These are phyloP conservation scores for Knufia petricola DNA, from an alignment of 2,329 filamentous ascomycete genomes.

Conservation along the genomic window DNA sequence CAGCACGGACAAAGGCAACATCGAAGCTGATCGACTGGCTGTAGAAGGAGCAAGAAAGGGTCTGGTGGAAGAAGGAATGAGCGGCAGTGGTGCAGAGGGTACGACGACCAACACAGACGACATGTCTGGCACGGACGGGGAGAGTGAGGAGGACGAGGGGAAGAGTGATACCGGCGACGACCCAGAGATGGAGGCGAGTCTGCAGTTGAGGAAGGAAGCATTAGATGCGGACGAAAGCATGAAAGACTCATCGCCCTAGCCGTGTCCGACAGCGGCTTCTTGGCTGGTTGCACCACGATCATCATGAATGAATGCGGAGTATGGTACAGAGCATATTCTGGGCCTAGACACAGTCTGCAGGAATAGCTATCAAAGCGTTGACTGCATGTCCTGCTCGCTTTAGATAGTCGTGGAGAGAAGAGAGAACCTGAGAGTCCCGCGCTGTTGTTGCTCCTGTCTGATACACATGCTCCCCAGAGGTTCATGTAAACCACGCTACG, in stretches of 20 bases:
- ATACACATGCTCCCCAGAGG: no score
- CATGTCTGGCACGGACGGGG: background rate
- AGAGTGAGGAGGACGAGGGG: slow-evolving; percentile 6
- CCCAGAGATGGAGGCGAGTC: slow-evolving; percentile 10
- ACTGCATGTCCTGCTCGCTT: background rate
- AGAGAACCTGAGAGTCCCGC: no score
- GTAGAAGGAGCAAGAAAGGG: slow-evolving; percentile 50
- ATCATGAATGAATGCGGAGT: no score
- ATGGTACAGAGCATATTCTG: background rate
- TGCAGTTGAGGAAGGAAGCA: slow-evolving; percentile 15
- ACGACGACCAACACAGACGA: slow-evolving; percentile 12
- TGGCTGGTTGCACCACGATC: no score
- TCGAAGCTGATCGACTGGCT: slow-evolving; percentile 69
- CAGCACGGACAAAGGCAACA: slow-evolving; percentile 60
- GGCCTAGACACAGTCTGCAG: background rate
- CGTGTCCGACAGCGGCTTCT: background rate
- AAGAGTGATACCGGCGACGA: slow-evolving; percentile 4
- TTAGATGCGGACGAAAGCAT: slow-evolving; percentile 12
- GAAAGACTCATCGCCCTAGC: background rate
- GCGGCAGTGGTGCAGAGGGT: slow-evolving; percentile 20
- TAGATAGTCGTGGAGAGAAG: no score
- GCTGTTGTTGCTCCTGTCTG: no score
- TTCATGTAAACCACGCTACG: background rate
- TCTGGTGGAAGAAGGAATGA: slow-evolving; percentile 27
- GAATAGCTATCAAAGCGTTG: background rate